These are phyloP conservation scores for Pleurotus pulmonarius DNA, from an alignment of 768 basidiomycete species.

Conservation along the genomic window DNA sequence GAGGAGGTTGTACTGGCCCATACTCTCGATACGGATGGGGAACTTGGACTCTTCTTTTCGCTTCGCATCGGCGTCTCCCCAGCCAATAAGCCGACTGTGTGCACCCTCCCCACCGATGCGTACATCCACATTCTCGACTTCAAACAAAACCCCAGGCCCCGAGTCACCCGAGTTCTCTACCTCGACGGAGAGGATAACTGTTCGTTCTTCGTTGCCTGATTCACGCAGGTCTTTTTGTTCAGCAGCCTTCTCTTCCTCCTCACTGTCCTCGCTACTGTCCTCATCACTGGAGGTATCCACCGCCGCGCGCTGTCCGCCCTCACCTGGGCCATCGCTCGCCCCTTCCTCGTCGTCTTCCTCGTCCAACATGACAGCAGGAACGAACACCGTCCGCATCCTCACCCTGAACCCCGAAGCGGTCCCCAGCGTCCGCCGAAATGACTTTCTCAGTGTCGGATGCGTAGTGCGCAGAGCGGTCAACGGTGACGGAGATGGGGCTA, in stretches of 20 bases:
- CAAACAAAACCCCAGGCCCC: slow-evolving; percentile 58
- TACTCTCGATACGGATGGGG: slow-evolving; percentile 65
- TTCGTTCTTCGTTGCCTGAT: slow-evolving; percentile 74
- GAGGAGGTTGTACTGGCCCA: slow-evolving; percentile 84
- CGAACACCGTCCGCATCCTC: slow-evolving; percentile 91
- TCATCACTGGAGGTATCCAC: neutral
- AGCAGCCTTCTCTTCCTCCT: neutral
- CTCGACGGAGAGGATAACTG: slow-evolving; percentile 88
- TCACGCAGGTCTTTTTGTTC: slow-evolving; percentile 47
- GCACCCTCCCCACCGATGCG: slow-evolving; percentile 65
- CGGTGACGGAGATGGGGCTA: slow-evolving; percentile 45
- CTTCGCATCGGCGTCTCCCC: slow-evolving; percentile 47
- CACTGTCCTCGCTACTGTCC: neutral
- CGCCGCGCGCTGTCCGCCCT: slow-evolving; percentile 31
- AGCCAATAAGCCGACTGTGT: slow-evolving; percentile 44
- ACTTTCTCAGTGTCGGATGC: slow-evolving; percentile 76
- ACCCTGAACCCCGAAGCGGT: slow-evolving; percentile 84
- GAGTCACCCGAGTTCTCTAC: slow-evolving; percentile 79
- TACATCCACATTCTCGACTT: slow-evolving; percentile 74
- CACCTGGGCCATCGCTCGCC: slow-evolving; percentile 68
- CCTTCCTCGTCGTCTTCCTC: slow-evolving; percentile 46
- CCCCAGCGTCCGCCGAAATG: slow-evolving; percentile 74
- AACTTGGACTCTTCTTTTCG: slow-evolving; percentile 46
- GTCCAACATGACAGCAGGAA: slow-evolving; percentile 74
- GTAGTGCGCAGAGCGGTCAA: slow-evolving; percentile 44